phyloP scores from a whole-genome alignment of 2,329 filamentous ascomycete genomes.

The Aspergillus tubingensis region DNA sequence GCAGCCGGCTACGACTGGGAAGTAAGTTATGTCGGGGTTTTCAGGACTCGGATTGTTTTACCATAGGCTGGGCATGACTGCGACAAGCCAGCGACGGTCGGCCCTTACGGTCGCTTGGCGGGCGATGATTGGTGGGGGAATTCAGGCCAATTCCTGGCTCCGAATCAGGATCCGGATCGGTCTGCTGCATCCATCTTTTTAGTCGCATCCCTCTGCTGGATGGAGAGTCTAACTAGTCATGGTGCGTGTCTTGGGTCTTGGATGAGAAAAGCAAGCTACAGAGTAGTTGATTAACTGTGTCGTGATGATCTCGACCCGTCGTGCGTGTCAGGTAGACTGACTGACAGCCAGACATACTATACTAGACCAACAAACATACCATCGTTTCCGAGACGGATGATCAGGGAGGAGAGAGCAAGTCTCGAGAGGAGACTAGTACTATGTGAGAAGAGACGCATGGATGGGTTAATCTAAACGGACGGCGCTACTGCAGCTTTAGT shows the following conservation, averaged over 20 bases:
- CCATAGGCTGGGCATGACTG: not conserved
- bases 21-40: not conserved
- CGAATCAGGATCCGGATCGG: constrained; percentile 1
- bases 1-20: not conserved
- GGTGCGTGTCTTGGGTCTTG: not conserved
- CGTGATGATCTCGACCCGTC: not conserved
- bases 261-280: too few species aligned
- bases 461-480: constrained; percentile 1
- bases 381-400: too few species aligned
- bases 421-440: too few species aligned
- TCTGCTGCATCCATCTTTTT: not conserved
- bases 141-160: not conserved
- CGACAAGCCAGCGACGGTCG: not conserved
- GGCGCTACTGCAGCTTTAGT: constrained; percentile 3
- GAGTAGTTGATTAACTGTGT: too few species aligned
- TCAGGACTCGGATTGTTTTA: constrained; percentile 1
- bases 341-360: not conserved
- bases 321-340: not conserved
- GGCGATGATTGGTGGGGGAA: not conserved
- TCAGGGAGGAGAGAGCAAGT: too few species aligned
- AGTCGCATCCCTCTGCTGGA: not conserved
- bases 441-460: not conserved
- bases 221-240: not conserved
- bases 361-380: too few species aligned
- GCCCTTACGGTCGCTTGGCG: not conserved